Base-by-base conservation (phyloP, 2,329 filamentous ascomycete genomes). In the Colletotrichum lini region DNA sequence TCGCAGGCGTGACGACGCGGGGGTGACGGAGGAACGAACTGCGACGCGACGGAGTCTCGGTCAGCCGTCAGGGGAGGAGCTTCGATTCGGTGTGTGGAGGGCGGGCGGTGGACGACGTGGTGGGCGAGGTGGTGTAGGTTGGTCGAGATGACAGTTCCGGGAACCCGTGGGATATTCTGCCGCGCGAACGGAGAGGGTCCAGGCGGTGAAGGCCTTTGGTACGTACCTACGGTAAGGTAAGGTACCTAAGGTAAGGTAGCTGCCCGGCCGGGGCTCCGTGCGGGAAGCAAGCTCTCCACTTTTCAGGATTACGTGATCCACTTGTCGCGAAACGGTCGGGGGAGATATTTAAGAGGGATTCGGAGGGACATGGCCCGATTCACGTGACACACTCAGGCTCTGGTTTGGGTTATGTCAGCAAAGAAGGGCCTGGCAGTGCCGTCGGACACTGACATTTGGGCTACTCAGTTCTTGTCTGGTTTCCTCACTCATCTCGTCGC, bases 81-180 rank as follows among this genome's bases (percentile, higher is more conserved):
- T 44, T 63, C 44, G 35, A 38, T 42, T 58, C 38, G 30, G 30
- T 35, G 30, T 35, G 30, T 9, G 30, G 30, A 1, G 30, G 30
- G 30, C 30, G 30, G 26, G 26, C 8, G 30, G 30, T 30, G 30
- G 30, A 2, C 30, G 30, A 30, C 1, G 30, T 30, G 30, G 30
- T 30, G 30, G 30, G 7, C 30, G 7, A 30, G 30, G 30, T 8
- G 30, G 42, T 50, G 52, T 59, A 60, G 70, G 64, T 50, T 8
- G 30, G 35, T 45, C 53, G 64, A 64, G 70, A 56, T 57, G n/a
- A 53, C 50, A 62, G 68, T 68, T 68, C 68, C 69, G 69, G 69
- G 65, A 56, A 58, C 63, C 30, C 35, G 50, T 49, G 61, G 70
- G 72, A 67, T 61, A 72, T 73, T 73, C 72, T 73, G 72, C 72